phyloP scores from a whole-genome alignment of 768 basidiomycete genomes.

The Collybia sp. region DNA sequence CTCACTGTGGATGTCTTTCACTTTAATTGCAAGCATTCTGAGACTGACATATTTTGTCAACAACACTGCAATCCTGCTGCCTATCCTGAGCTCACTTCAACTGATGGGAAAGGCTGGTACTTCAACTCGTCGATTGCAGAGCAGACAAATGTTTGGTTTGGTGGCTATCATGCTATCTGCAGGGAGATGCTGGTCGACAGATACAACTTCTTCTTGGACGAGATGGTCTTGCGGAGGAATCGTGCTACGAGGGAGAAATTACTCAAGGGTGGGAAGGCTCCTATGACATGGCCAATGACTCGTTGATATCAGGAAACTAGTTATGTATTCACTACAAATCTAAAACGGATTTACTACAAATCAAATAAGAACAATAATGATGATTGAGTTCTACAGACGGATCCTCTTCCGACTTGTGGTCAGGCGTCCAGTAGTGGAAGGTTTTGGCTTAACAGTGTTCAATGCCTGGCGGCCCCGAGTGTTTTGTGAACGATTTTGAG shows the following conservation, averaged over 20 bases:
- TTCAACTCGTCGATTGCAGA: conserved; percentile 39
- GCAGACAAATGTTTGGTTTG: conserved; percentile 38
- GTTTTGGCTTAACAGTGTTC: too few relatives aligned
- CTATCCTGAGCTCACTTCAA: conserved; percentile 1
- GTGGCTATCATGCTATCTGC: conserved; percentile 26
- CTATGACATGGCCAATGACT: too few relatives aligned
- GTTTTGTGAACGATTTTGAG: too few relatives aligned
- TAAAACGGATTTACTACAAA: too few relatives aligned
- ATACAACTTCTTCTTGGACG: conserved; percentile 34
- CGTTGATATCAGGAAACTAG: too few relatives aligned
- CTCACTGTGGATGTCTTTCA: conserved; percentile 33
- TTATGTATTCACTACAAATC: too few relatives aligned
- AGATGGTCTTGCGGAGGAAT: conserved; percentile 29
- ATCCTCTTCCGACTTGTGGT: too few relatives aligned
- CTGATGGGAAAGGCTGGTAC: conserved; percentile 21
- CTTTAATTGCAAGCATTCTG: conserved; percentile 27
- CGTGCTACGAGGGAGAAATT: neutral
- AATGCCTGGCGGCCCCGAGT: too few relatives aligned
- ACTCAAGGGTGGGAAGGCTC: too few relatives aligned
- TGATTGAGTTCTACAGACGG: too few relatives aligned
- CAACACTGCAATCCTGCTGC: conserved; percentile 21
- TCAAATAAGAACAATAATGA: conserved; percentile 32
- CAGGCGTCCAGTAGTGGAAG: too few relatives aligned
- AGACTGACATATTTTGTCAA: conserved; percentile 17
- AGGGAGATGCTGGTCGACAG: conserved; percentile 25